Evolutionary conservation across 2,329 filamentous ascomycete genomes (phyloP), one percentile per base, ranked within the genome.

Genomic region (Xylariaceae sp.): DNA sequence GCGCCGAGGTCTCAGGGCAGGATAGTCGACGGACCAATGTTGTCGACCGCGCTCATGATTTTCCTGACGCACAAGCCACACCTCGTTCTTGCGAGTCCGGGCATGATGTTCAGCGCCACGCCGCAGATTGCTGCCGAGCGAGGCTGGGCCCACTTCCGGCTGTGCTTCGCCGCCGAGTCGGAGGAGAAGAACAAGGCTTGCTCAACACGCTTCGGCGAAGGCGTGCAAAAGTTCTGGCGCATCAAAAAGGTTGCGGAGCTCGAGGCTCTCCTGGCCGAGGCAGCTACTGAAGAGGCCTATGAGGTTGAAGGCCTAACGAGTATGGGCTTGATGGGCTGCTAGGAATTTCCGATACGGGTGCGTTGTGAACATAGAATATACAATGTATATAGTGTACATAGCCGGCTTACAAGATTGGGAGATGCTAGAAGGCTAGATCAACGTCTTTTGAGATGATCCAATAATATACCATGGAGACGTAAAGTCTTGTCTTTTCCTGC

Each of bases 151-250:
- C 92, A 86, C 68, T 84, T 85, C 68, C 76, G 92, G 13, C 67
- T 96, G 34, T 95, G 89, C 71, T 96, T 96, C 72, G 90, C 89
- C 1, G 89, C 91, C 1, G 86, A 91, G 70, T 76, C 81, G n/a
- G 86, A 86, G 51, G 84, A 86, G 37, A 81, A 87, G 39, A 74
- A 96, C 5, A 79, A 78, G 21, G 70, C 71, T 5, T 82, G 84
- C 58, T 84, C 81, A 6, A 72, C 80, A 65, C 72, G 86, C 22
- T 84, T 95, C 64, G 83, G 81, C 0, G 77, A 83, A 32, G 90
- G 86, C 0, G 79, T 89, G 18, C 79, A 83, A 55, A 79, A 76
- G 21, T 96, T 96, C 70, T 96, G 88, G 85, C 77, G 79, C 59
- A 84, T 94, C 62, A 88, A 85, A 74, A 78, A 81, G 49, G 77